These are phyloP conservation scores for Malus hybrid DNA, from an alignment of 331 rosid species.

Conservation along the genomic window DNA sequence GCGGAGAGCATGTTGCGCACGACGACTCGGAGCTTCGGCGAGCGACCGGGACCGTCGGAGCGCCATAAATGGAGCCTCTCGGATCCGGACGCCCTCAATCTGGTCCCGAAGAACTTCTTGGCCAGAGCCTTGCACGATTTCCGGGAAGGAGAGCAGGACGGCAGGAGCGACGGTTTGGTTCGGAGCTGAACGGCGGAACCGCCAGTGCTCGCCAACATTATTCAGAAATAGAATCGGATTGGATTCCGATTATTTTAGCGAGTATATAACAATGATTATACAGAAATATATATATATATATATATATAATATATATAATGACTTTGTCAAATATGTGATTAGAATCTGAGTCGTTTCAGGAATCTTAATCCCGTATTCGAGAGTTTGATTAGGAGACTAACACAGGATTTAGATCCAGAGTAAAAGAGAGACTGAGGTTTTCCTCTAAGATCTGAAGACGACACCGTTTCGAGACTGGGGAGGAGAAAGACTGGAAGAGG, in stretches of 20 bases:
- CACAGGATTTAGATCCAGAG: background rate
- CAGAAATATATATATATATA: background rate
- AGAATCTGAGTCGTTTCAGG: background rate
- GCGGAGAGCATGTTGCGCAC: conserved; percentile 65
- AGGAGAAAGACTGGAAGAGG: background rate
- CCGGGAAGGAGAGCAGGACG: conserved; percentile 28
- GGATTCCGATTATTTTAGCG: background rate
- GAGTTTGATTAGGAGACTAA: background rate
- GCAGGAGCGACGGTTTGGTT: conserved; percentile 22
- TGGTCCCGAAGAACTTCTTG: conserved; percentile 45
- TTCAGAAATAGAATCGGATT: conserved; percentile 5
- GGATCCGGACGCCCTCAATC: conserved; percentile 49
- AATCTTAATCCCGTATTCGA: background rate
- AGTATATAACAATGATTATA: background rate
- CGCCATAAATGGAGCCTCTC: conserved; percentile 57
- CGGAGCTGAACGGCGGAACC: conserved; percentile 32
- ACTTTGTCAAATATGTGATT: background rate
- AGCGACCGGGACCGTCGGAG: conserved; percentile 58
- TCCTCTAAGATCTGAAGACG: background rate
- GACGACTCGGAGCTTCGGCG: conserved; percentile 59
- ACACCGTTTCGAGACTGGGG: background rate
- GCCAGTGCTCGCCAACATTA: conserved; percentile 36
- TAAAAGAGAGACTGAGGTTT: background rate
- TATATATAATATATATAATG: no score
- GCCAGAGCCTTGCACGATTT: conserved; percentile 16